Evolutionary conservation across 148 eudicot genomes (phyloP).

Genomic region (Gaultheria prostrata): DNA sequence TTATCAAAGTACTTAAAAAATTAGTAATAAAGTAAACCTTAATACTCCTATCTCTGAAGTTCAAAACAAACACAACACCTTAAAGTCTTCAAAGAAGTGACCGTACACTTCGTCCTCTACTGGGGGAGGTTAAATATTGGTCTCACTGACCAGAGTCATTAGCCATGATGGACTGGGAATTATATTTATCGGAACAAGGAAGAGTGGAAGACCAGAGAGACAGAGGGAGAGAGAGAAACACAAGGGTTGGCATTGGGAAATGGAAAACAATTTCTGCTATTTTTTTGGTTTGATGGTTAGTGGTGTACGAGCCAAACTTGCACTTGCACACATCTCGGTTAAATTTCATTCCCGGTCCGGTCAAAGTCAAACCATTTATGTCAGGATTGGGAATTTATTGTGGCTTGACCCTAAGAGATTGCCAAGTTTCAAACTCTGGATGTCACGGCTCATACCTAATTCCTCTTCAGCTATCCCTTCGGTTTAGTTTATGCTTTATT

Average conservation of each 20-base stretch:
- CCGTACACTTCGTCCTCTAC: not conserved
- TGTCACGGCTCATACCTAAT: no score
- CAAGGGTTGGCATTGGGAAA: not conserved
- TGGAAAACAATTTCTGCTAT: not conserved
- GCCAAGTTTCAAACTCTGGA: no score
- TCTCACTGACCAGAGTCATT: not conserved
- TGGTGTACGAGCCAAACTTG: no score
- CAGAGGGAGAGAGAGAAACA: not conserved
- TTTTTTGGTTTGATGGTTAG: no score
- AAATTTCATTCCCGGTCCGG: no score
- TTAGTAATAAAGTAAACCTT: not conserved
- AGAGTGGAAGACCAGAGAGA: not conserved
- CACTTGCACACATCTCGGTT: no score
- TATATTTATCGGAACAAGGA: not conserved
- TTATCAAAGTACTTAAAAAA: not conserved
- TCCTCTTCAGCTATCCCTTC: no score
- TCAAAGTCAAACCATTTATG: no score
- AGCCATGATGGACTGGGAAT: not conserved
- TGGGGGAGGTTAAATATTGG: not conserved
- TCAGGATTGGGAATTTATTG: no score
- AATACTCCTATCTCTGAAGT: not conserved
- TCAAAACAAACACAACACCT: not conserved
- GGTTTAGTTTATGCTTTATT: not conserved
- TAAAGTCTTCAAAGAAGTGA: conserved; percentile 12
- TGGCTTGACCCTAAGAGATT: no score